These are phyloP conservation scores for Bipolaris oryzae DNA, from an alignment of 2,329 filamentous ascomycete genomes.

Conservation along the genomic window DNA sequence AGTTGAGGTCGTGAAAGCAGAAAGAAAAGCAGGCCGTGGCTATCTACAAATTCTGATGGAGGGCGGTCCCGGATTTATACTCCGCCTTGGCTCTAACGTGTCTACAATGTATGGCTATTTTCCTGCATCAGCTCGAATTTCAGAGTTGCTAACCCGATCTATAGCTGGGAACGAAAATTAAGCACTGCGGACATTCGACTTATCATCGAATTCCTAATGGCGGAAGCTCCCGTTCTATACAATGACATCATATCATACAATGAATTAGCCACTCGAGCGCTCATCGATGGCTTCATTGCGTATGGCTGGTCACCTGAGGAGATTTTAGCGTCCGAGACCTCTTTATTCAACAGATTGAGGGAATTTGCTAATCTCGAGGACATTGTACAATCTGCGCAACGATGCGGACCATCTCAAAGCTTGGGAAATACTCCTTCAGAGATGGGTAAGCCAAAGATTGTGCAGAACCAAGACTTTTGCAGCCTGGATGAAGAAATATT, in stretches of 20 bases:
- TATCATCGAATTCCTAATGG: not conserved
- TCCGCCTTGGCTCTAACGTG: not conserved
- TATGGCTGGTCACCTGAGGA: not conserved
- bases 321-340: not conserved
- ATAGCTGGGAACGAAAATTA: not conserved
- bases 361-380: not conserved
- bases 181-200: not conserved
- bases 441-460: no score
- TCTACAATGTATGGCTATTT: not conserved
- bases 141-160: not conserved
- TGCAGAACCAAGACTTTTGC: no score
- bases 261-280: not conserved
- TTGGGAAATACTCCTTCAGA: no score
- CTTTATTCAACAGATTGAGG: not conserved
- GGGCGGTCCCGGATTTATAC: not conserved
- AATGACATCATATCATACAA: not conserved
- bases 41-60: not conserved
- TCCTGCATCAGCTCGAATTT: not conserved
- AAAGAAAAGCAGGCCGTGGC: not conserved
- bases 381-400: not conserved
- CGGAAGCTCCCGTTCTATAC: not conserved
- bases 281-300: not conserved
- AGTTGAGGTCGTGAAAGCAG: not conserved
- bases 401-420: no score
- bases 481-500: no score